Conservation (phyloP, 345 rosid species). For the Sisymbrium altissimum region DNA sequence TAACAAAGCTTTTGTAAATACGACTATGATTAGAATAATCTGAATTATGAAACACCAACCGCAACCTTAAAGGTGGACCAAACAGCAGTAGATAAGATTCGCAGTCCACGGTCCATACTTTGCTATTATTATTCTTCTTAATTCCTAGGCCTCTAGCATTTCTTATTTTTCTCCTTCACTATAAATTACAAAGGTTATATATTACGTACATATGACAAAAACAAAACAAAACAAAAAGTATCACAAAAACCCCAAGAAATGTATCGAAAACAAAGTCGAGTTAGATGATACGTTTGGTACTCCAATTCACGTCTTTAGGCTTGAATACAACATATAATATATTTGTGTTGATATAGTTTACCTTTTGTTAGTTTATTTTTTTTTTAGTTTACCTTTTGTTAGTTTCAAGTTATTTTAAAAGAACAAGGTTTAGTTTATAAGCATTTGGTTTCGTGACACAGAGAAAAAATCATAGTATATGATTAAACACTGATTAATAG, state of each 20-base stretch:
- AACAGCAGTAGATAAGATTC: constrained; percentile 22
- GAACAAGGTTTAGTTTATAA: neutral
- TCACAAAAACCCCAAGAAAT: neutral
- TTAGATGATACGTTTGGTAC: neutral
- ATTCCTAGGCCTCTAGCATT: neutral
- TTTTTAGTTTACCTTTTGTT: no score
- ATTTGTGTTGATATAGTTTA: neutral
- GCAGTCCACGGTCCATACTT: constrained; percentile 9
- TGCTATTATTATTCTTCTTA: neutral
- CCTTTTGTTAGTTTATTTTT: no score
- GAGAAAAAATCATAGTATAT: neutral
- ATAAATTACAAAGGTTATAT: no score
- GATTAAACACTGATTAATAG: no score
- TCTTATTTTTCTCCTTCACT: neutral
- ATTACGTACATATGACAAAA: neutral
- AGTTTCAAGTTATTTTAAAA: neutral
- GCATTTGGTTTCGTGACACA: no score
- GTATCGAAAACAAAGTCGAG: neutral
- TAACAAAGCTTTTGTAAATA: neutral
- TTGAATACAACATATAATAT: neutral
- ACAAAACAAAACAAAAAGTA: neutral
- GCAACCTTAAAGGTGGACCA: constrained; percentile 31
- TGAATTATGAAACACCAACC: constrained; percentile 26
- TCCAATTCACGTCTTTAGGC: neutral
- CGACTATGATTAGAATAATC: constrained; percentile 13